Evolutionary conservation across 2,329 filamentous ascomycete species (phyloP).

Genomic region (Fusarium sambucinum): DNA sequence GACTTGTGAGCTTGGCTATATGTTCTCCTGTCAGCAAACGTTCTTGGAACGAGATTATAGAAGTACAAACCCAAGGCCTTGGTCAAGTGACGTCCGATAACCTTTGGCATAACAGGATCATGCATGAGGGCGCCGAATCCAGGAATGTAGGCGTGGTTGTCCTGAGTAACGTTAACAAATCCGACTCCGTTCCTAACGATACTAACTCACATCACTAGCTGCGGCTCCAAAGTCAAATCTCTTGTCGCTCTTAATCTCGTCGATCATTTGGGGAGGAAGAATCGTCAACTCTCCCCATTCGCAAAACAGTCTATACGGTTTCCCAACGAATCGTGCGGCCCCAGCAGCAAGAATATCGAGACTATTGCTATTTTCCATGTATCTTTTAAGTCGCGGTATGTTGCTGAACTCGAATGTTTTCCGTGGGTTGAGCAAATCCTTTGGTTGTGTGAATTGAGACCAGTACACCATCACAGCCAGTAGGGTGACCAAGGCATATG

Average conservation of each 20-base stretch:
- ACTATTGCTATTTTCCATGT: not conserved
- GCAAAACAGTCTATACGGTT: not conserved
- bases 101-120: not conserved
- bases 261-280: not conserved
- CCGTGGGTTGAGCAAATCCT: not conserved
- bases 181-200: rapidly evolving
- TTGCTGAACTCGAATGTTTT: not conserved
- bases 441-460: not conserved
- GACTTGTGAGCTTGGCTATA: not conserved
- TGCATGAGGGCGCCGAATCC: not conserved
- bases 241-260: not conserved
- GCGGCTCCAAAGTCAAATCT: not conserved
- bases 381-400: not conserved
- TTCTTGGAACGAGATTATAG: rapidly evolving
- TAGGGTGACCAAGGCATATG: not conserved
- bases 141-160: not conserved
- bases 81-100: not conserved
- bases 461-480: not conserved
- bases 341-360: not conserved
- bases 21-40: rapidly evolving
- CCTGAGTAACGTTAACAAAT: rapidly evolving
- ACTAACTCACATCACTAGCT: not conserved
- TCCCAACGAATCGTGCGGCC: not conserved
- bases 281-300: not conserved
- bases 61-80: not conserved